Evolutionary conservation across 108 stramenopile genomes (phyloP).

Genomic region (Thalassiosira profunda): DNA sequence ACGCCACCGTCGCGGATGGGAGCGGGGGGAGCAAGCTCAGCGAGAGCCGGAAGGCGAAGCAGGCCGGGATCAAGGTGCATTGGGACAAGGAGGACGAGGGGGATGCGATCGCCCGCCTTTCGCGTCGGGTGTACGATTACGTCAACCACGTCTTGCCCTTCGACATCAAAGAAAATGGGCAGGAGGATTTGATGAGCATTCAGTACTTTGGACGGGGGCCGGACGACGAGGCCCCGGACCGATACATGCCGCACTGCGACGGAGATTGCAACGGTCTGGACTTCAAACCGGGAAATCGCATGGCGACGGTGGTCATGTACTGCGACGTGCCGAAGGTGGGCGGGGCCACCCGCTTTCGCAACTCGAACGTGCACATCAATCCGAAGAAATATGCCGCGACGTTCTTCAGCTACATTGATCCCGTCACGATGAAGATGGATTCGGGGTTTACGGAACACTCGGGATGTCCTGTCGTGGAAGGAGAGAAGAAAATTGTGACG

Average conservation of each 20-base stretch:
- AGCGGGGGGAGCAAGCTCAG: conserved; percentile 71
- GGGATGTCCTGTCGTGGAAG: conserved; percentile 94
- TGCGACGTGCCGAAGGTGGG: conserved; percentile 83
- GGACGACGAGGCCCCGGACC: conserved; percentile 80
- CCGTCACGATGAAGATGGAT: conserved; percentile 72
- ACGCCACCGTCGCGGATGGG: conserved; percentile 87
- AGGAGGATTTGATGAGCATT: conserved; percentile 88
- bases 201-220: conserved; percentile 87
- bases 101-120: conserved; percentile 65
- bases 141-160: conserved; percentile 81
- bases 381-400: conserved; percentile 78
- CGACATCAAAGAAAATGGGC: conserved; percentile 72
- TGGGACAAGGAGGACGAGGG: conserved; percentile 68
- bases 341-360: conserved; percentile 93
- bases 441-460: conserved; percentile 85
- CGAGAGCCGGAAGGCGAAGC: conserved; percentile 80
- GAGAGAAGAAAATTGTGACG: conserved; percentile 96
- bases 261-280: conserved; percentile 78
- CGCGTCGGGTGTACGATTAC: conserved; percentile 80
- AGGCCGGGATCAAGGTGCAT: conserved; percentile 75
- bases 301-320: conserved; percentile 97
- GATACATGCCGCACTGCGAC: conserved; percentile 95
- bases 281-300: conserved; percentile 78
- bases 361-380: conserved; percentile 81
- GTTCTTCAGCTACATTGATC: conserved; percentile 93